Base-by-base conservation (phyloP, 1,284 basidiomycete genomes). In the Sporisorium sorghi region DNA sequence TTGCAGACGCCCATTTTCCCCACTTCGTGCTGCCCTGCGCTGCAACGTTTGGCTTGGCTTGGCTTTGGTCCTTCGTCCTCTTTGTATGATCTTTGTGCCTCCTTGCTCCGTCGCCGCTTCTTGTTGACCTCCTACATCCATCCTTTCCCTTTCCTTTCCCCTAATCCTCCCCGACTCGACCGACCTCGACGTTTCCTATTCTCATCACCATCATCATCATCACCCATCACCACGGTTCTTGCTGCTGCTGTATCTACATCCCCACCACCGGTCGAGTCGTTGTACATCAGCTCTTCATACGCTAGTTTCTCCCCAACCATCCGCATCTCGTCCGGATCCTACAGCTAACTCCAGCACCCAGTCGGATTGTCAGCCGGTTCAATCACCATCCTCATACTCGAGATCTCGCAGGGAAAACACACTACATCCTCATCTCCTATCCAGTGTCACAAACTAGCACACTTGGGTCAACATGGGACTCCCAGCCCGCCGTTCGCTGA, bases 401-500 rank as follows among this genome's bases (percentile, higher is more conserved):
- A 28, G 19, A 42, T 17, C 21, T 26, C 42, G 5, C n/a, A n/a
- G n/a, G n/a, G n/a, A n/a, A n/a, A 35, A n/a, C 15, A 46, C 6
- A 9, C 6, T 39, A 7, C 21, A 26, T 26, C 37, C n/a, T n/a
- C n/a, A n/a, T n/a, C n/a, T n/a, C n/a, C n/a, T n/a, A n/a, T n/a
- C n/a, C n/a, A n/a, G n/a, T n/a, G n/a, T n/a, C n/a, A n/a, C n/a
- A n/a, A n/a, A 12, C 33, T 10, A 37, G 24, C 35, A 50, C 23
- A n/a, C n/a, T n/a, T n/a, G n/a, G n/a, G n/a, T n/a, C 58, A 67
- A n/a, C 28, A 83, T 83, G 83, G 81, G 72, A 48, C 62, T 82
- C 12, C 82, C 83, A 19, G 49, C 59, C 24, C 74, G 83, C 28
- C 77, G 78, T 21, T 76, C 80, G 23, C 70, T 80, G 10, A 64